Percentiles rank a stretch among this genome's conserved stretches.
phyloP scores from a whole-genome alignment of 495 filamentous ascomycete species.

The Xylaria nigripes region DNA sequence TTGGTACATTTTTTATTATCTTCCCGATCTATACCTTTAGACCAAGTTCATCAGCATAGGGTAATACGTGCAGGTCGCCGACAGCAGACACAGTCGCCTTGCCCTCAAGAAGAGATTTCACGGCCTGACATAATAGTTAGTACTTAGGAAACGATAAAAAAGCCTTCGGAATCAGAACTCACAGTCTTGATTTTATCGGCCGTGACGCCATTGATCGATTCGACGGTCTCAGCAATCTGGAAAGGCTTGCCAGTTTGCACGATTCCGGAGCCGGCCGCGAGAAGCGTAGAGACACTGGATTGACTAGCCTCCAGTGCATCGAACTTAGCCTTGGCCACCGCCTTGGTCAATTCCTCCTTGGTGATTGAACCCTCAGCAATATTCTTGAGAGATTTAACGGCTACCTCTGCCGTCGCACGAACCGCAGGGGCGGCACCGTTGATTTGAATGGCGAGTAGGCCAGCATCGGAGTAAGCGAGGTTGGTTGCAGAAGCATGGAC shows the following conservation, averaged over 20 bases:
- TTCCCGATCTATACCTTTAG: conserved; percentile 70
- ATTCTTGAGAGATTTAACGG: conserved; percentile 73
- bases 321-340: conserved; percentile 88
- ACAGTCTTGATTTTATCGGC: conserved; percentile 81
- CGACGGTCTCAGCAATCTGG: conserved; percentile 73
- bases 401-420: conserved; percentile 46
- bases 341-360: conserved; percentile 85
- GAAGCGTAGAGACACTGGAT: conserved; percentile 48
- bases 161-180: conserved; percentile 33
- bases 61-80: conserved; percentile 80
- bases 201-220: conserved; percentile 71
- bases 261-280: conserved; percentile 45
- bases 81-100: conserved; percentile 84
- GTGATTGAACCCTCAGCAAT: conserved; percentile 64
- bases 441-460: conserved; percentile 75
- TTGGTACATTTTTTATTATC: conserved; percentile 42
- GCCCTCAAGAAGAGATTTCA: conserved; percentile 72
- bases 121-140: conserved; percentile 47
- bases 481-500: conserved; percentile 63
- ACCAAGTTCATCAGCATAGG: conserved; percentile 88
- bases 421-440: conserved; percentile 63
- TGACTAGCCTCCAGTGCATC: conserved; percentile 78
- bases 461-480: conserved; percentile 86
- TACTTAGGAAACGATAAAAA: background rate
- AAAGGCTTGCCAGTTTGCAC: conserved; percentile 75